A percentile compares a stretch with the other conserved stretches of the same genome.
phyloP scores from a whole-genome alignment of 1,284 basidiomycete genomes.

The Cutaneotrichosporon cyanovorans region DNA sequence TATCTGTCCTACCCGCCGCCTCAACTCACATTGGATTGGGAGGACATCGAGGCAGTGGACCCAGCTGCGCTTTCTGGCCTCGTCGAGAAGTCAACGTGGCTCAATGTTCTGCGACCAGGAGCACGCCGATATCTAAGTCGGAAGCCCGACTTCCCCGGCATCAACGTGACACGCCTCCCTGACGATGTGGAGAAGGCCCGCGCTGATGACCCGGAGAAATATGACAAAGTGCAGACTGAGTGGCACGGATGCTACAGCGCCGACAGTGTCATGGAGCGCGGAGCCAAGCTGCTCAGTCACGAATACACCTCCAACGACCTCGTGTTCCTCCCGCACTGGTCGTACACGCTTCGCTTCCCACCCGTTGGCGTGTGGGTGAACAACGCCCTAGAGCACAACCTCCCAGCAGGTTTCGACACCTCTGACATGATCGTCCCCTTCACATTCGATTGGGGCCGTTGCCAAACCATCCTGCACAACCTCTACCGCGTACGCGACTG shows the following conservation, averaged over 20 bases:
- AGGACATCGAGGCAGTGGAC: constrained; percentile 2
- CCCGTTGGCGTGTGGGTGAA: constrained; percentile 17
- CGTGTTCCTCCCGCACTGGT: constrained; percentile 40
- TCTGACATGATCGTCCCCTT: constrained; percentile 40
- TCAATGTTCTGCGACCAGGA: constrained; percentile 27
- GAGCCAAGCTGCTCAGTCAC: constrained; percentile 17
- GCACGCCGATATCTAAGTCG: constrained; percentile 23
- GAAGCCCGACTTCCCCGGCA: constrained; percentile 13
- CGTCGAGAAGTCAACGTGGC: constrained; percentile 24
- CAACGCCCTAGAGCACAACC: constrained; percentile 19
- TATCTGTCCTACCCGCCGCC: constrained; percentile 22
- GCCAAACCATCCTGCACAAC: constrained; percentile 19
- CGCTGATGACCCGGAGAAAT: constrained; percentile 10
- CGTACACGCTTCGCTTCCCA: constrained; percentile 11
- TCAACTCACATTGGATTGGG: constrained; percentile 3
- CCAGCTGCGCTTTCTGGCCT: constrained; percentile 16
- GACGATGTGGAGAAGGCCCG: constrained; percentile 16
- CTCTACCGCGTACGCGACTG: constrained; percentile 15
- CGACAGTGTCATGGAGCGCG: constrained; percentile 26
- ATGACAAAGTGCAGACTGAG: constrained; percentile 16
- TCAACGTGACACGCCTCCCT: constrained; percentile 24
- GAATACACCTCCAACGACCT: constrained; percentile 27
- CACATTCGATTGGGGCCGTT: constrained; percentile 43
- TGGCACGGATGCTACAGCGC: constrained; percentile 28
- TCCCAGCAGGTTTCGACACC: constrained; percentile 10